Evolutionary conservation across 441 rosid species (phyloP).

Genomic region (Brassica balearica): DNA sequence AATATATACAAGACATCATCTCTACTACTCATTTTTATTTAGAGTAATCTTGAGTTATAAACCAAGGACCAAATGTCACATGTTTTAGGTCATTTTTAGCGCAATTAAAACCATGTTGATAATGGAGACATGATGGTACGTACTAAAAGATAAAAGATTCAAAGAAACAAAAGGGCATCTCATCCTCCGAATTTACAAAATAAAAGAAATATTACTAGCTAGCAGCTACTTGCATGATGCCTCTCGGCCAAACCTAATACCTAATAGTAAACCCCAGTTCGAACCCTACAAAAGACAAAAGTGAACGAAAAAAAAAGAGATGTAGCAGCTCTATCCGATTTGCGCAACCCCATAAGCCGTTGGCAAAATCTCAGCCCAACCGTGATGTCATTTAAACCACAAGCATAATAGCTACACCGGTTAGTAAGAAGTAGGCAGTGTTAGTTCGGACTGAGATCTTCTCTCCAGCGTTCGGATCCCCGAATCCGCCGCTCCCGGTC

Average conservation of each 20-base stretch:
- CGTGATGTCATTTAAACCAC: conserved; percentile 14
- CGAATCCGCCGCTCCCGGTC: conserved; percentile 30
- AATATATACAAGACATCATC: background rate
- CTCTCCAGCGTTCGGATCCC: conserved; percentile 36
- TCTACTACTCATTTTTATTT: background rate
- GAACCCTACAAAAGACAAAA: conserved; percentile 28
- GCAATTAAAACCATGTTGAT: background rate
- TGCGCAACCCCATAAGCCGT: conserved; percentile 26
- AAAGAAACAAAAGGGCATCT: conserved; percentile 26
- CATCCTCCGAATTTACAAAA: conserved; percentile 45
- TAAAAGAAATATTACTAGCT: conserved; percentile 3
- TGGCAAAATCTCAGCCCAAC: conserved; percentile 23
- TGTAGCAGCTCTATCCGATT: conserved; percentile 19
- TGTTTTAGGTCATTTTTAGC: background rate
- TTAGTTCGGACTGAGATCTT: conserved; percentile 18
- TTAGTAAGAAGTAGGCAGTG: conserved; percentile 1
- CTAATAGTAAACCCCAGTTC: conserved; percentile 25
- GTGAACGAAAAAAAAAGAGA: background rate
- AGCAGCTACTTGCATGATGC: conserved; percentile 37
- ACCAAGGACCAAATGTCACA: background rate
- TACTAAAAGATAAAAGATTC: conserved; percentile 1
- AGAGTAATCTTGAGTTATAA: background rate
- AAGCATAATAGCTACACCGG: conserved; percentile 30
- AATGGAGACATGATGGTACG: conserved; percentile 11
- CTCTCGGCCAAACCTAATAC: conserved; percentile 39